Base-by-base conservation (phyloP, 257 asterid genomes). In the Echium plantagineum region DNA sequence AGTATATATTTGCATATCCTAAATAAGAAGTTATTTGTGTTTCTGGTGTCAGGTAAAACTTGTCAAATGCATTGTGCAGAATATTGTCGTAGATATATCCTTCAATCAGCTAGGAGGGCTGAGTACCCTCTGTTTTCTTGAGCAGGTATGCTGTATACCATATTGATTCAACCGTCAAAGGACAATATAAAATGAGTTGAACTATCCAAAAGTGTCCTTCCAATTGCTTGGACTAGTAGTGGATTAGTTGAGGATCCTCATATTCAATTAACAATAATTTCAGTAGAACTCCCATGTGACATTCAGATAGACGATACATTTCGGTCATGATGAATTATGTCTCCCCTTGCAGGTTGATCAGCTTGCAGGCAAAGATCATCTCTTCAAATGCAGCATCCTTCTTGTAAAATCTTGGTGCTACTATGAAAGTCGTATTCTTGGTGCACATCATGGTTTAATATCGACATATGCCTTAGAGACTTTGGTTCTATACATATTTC, bases 21-120 rank as follows among this genome's bases (percentile, higher is more conserved):
- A 10, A 3, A 17, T 56, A 13, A 22, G 31, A 56, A 22, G 38
- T 16, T 3, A 22, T 26, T 56, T 56, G 2, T 62, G 53, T 72
- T 72, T 81, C 56, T 74, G 60, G 64, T 74, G 75, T 77, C 85
- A 91, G 98, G 98, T 93, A 61, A 93, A 93, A 74, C 83, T 93
- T 52, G 87, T 93, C 75, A 93, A 93, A 73, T 86, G 96, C 79
- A 63, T 84, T 42, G 95, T 89, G 66, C 77, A 74, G 66, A 74
- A 83, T 81, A 81, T 77, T 56, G 94, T 84, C 66, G 74, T 93
- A 51, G 99, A 93, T 72, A 72, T 93, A 71, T 81, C 99, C 59
- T 83, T 89, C 82, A 93, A 93, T 71, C 97, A 93, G 76, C 61
- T 86, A 35, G 99, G 99, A 65, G 99, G 99, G 57, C 86, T 93